Conservation (phyloP, 2,329 filamentous ascomycete genomes). For the Domatiomyces catenatus region DNA sequence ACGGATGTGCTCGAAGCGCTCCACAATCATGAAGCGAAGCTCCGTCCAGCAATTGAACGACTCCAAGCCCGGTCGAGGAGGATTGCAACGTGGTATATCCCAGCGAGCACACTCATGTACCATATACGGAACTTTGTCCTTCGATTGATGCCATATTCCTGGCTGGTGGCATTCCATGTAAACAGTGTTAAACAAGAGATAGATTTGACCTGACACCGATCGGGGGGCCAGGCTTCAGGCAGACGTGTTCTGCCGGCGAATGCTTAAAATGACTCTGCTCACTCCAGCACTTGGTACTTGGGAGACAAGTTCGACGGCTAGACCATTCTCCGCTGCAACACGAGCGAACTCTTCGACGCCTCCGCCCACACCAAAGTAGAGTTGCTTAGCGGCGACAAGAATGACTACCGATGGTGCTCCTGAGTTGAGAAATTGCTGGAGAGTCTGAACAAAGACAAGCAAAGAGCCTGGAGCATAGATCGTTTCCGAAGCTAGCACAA, state of each 20-base stretch:
- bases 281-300: background rate
- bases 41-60: constrained; percentile 13
- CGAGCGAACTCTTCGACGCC: constrained; percentile 43
- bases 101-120: background rate
- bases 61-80: constrained; percentile 3
- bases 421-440: constrained; percentile 31
- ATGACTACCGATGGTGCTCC: constrained; percentile 28
- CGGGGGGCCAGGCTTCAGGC: constrained; percentile 12
- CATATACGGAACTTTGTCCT: constrained; percentile 1
- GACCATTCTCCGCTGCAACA: constrained; percentile 13
- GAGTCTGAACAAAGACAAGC: constrained; percentile 38
- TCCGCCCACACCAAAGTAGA: constrained; percentile 53
- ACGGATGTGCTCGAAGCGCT: constrained; percentile 12
- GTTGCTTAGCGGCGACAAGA: constrained; percentile 46
- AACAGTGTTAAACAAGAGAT: constrained; percentile 3
- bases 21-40: constrained; percentile 10
- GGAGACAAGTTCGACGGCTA: background rate
- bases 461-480: constrained; percentile 46
- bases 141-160: constrained; percentile 3
- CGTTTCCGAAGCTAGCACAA: constrained; percentile 48
- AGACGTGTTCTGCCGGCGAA: constrained; percentile 7
- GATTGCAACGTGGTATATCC: background rate
- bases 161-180: constrained; percentile 3
- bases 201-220: background rate
- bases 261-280: background rate